Evolutionary conservation across 1,284 basidiomycete genomes (phyloP).

Genomic region (Laetiporus sulphureus): DNA sequence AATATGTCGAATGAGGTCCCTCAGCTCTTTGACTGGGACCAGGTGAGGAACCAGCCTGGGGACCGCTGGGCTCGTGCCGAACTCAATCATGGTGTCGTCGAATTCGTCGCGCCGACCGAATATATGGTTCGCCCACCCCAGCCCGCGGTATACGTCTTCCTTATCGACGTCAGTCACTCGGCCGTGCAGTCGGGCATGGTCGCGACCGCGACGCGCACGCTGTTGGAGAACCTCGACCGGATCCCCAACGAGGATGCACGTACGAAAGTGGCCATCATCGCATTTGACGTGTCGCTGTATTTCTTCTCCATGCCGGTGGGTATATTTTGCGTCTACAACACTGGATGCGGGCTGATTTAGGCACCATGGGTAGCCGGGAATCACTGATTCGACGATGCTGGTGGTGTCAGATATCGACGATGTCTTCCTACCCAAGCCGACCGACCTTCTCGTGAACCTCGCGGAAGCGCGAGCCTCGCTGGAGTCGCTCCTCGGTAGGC

Average conservation of each 20-base stretch:
- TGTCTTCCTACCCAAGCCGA: slow-evolving; percentile 96
- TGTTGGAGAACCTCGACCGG: slow-evolving; percentile 91
- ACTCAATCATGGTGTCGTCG: slow-evolving; percentile 90
- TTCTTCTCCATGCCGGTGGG: slow-evolving; percentile 89
- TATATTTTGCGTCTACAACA: slow-evolving; percentile 10
- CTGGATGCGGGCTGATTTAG: slow-evolving; percentile 2
- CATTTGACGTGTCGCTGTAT: slow-evolving; percentile 89
- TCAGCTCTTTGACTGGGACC: slow-evolving; percentile 98
- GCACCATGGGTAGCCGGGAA: slow-evolving; percentile 51
- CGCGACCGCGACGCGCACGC: slow-evolving; percentile 92
- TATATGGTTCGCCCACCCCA: slow-evolving; percentile 99
- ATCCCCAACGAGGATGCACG: slow-evolving; percentile 93
- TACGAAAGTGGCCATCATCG: slow-evolving; percentile 91
- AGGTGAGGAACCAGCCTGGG: slow-evolving; percentile 87
- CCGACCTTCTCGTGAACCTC: slow-evolving; percentile 92
- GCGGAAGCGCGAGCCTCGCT: slow-evolving; percentile 79
- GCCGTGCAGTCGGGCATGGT: slow-evolving; percentile 97
- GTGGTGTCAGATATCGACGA: slow-evolving; percentile 97
- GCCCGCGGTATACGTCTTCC: slow-evolving; percentile 94
- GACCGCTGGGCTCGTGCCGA: slow-evolving; percentile 94
- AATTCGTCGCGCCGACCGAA: slow-evolving; percentile 97
- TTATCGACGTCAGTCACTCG: slow-evolving; percentile 93
- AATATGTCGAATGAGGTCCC: slow-evolving; percentile 98
- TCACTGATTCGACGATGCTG: slow-evolving; percentile 87
- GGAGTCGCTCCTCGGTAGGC: slow-evolving; percentile 75